Conservation (phyloP, 2,329 filamentous ascomycete genomes). For the Pezicula neosporulosa region DNA sequence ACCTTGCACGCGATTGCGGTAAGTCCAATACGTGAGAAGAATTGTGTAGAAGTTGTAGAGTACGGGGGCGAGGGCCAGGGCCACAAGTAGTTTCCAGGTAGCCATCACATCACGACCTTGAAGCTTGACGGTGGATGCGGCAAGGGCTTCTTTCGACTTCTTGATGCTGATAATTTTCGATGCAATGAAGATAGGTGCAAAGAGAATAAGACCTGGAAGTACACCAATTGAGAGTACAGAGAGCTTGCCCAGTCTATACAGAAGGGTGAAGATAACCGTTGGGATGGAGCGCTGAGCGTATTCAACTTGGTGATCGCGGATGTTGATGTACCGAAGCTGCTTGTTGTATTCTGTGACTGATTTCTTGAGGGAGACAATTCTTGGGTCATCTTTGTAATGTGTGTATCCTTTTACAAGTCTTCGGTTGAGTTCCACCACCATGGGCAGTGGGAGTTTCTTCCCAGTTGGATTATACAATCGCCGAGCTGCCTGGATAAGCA, state of each 20-base stretch:
- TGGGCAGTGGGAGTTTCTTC: slow-evolving; percentile 87
- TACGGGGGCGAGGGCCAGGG: slow-evolving; percentile 75
- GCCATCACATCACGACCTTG: slow-evolving; percentile 87
- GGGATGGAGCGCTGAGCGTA: slow-evolving; percentile 81
- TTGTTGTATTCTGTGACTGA: slow-evolving; percentile 83
- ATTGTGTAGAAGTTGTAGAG: slow-evolving; percentile 81
- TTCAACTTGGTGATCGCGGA: slow-evolving; percentile 91
- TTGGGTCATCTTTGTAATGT: slow-evolving; percentile 85
- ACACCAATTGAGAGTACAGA: slow-evolving; percentile 74
- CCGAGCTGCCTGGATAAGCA: slow-evolving; percentile 92
- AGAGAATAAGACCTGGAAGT: slow-evolving; percentile 81
- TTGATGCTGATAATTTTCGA: slow-evolving; percentile 78
- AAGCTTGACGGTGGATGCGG: slow-evolving; percentile 84
- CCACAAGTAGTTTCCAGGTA: slow-evolving; percentile 91
- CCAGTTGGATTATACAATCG: slow-evolving; percentile 92
- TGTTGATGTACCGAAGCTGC: slow-evolving; percentile 77
- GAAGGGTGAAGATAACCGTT: slow-evolving; percentile 70
- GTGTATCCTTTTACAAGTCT: slow-evolving; percentile 88
- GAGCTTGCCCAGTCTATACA: slow-evolving; percentile 80
- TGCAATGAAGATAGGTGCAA: slow-evolving; percentile 82
- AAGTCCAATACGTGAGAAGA: slow-evolving; percentile 72
- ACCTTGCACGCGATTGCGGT: slow-evolving; percentile 79
- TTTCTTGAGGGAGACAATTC: slow-evolving; percentile 72
- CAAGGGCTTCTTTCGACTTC: slow-evolving; percentile 80
- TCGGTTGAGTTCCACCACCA: slow-evolving; percentile 91